phyloP scores from a whole-genome alignment of 2,329 filamentous ascomycete species.

The Neophaeococcomyces aloes region DNA sequence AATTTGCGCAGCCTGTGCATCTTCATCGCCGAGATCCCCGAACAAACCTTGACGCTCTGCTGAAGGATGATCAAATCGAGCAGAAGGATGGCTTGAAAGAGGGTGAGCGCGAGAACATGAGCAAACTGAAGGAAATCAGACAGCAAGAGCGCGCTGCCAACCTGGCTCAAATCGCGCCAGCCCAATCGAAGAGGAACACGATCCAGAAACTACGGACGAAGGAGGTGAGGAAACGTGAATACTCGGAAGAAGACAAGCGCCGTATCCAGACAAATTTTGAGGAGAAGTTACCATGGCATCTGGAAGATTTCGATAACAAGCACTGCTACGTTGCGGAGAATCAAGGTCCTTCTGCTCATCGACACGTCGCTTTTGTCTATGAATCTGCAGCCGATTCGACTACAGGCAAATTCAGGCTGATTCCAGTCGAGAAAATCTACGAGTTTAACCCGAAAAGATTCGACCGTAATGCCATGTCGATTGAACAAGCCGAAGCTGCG shows the following conservation, averaged over 20 bases:
- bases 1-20: slow-evolving; percentile 80
- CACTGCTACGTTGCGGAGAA: slow-evolving; percentile 91
- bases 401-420: slow-evolving; percentile 55
- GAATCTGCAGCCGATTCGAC: slow-evolving; percentile 48
- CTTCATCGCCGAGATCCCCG: slow-evolving; percentile 81
- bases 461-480: slow-evolving; percentile 58
- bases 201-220: slow-evolving; percentile 67
- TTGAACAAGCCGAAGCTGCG: slow-evolving; percentile 74
- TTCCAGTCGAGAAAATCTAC: slow-evolving; percentile 94
- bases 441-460: slow-evolving; percentile 71
- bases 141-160: slow-evolving; percentile 80
- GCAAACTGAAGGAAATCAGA: slow-evolving; percentile 52
- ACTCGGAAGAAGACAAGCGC: slow-evolving; percentile 61
- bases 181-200: slow-evolving; percentile 56
- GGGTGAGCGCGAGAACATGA: slow-evolving; percentile 27
- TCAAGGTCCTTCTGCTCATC: slow-evolving; percentile 74
- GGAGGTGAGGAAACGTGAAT: slow-evolving; percentile 73
- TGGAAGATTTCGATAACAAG: slow-evolving; percentile 93
- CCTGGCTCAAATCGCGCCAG: slow-evolving; percentile 84
- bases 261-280: slow-evolving; percentile 64
- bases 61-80: slow-evolving; percentile 37
- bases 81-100: slow-evolving; percentile 52
- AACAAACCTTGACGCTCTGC: slow-evolving; percentile 44
- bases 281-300: slow-evolving; percentile 88
- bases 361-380: slow-evolving; percentile 66